Evolutionary conservation across 2,329 filamentous ascomycete species (phyloP).

Genomic region (Verticillium nubilum): DNA sequence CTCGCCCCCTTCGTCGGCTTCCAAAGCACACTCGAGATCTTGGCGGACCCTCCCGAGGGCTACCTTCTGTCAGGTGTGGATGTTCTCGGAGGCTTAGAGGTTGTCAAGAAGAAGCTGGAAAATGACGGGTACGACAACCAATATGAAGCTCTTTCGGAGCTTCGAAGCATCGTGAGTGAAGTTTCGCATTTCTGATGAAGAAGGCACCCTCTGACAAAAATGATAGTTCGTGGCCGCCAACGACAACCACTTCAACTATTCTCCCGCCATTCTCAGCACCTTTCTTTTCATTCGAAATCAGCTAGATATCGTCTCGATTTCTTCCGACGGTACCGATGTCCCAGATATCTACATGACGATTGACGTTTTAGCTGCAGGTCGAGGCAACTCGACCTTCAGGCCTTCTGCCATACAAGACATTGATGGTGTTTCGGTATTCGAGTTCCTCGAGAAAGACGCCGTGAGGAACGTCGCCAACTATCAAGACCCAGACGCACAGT

Average conservation of each 20-base stretch:
- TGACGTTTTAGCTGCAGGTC: neutral
- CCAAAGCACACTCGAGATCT: conserved; percentile 13
- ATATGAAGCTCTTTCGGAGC: conserved; percentile 10
- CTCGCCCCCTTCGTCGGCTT: conserved; percentile 10
- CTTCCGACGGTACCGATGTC: conserved; percentile 4
- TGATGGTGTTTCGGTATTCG: conserved; percentile 3
- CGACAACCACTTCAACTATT: conserved; percentile 13
- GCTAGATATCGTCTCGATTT: conserved; percentile 11
- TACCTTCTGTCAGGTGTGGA: conserved; percentile 14
- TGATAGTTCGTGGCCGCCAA: conserved; percentile 4
- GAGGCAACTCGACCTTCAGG: neutral
- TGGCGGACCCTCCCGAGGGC: conserved; percentile 10
- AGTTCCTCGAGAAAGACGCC: conserved; percentile 7
- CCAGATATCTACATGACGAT: conserved; percentile 7
- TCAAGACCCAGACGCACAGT: conserved; percentile 16
- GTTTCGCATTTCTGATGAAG: neutral
- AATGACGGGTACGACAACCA: conserved; percentile 11
- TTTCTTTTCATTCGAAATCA: conserved; percentile 5
- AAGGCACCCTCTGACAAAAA: neutral
- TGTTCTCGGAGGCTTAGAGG: conserved; percentile 8
- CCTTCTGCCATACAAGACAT: neutral
- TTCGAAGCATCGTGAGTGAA: conserved; percentile 1
- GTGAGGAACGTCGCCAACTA: neutral
- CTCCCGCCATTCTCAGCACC: conserved; percentile 7
- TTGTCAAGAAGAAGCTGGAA: conserved; percentile 10